Evolutionary conservation across 148 eudicot genomes (phyloP), one percentile per base, ranked within the genome.

Genomic region (Cornus kousa): DNA sequence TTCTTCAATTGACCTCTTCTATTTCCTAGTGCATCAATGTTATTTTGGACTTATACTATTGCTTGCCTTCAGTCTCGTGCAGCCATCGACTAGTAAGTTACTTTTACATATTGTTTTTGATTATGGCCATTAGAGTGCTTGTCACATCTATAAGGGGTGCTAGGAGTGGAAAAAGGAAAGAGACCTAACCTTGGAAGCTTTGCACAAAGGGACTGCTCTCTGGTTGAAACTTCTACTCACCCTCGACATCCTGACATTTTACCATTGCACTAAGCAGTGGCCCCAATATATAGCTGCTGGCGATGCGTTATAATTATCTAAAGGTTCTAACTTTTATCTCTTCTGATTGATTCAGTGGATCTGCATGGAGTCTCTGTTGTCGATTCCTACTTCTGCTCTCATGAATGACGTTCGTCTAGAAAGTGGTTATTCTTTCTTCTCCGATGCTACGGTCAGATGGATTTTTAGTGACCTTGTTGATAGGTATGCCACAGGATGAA

Each of bases 381-480:
- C 93, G 31, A 83, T 93, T 40, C 97, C 95, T 60, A 82, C 82
- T 39, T 74, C 82, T 79, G 87, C 90, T 77, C 75, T 74, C 79
- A 68, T 80, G 73, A 91, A 88, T 60, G 90, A 88, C 77, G 91
- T 85, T 78, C 71, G 83, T 46, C 39, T 80, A 73, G 80, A 79
- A 48, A 79, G 74, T 66, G 80, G 77, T 73, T 43, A 13, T 59
- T 66, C 80, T 80, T 88, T 87, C 82, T 87, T 90, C 83, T 93
- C 98, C 23, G 87, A 92, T 77, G 85, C 80, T 32, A 78, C 85
- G 50, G 23, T 88, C 74, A 83, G 85, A 81, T 83, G 32, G 67
- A 79, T 92, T 69, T 93, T 89, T 86, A 77, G 35, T 68, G 97
- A 96, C 87, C 89, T 96, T 72, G 91, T 93, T 80, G 99, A 89